A percentile compares a stretch with the other conserved stretches of the same genome.
These are phyloP conservation scores for Rhodotorula sphaerocarpa DNA, from an alignment of 768 basidiomycete genomes.

Conservation along the genomic window DNA sequence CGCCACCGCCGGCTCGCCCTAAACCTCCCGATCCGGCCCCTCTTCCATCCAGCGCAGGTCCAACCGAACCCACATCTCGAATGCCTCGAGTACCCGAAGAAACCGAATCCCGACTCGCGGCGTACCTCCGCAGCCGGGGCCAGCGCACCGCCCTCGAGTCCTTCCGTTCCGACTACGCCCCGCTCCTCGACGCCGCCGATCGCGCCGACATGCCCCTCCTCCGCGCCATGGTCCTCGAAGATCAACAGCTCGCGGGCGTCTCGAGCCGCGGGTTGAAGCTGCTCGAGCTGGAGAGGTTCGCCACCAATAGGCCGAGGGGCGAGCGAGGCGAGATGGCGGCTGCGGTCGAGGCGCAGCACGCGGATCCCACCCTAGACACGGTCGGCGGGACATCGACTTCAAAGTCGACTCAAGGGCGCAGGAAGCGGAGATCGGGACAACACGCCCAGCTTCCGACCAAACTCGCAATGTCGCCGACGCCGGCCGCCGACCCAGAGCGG, in stretches of 20 bases:
- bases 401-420: neutral
- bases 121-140: slow-evolving; percentile 7
- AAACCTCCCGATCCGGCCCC: neutral
- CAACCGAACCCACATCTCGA: neutral
- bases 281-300: slow-evolving; percentile 5
- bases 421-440: neutral
- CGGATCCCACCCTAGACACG: too few species aligned
- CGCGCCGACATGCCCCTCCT: slow-evolving; percentile 13
- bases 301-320: neutral
- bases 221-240: slow-evolving; percentile 17
- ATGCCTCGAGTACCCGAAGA: neutral
- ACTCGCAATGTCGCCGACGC: too few species aligned
- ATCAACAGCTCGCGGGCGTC: neutral
- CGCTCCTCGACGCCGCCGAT: slow-evolving; percentile 1
- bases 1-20: neutral
- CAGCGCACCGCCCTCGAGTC: neutral
- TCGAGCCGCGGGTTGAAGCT: neutral
- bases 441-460: too few species aligned
- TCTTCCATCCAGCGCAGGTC: neutral
- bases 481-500: too few species aligned
- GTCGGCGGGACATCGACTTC: too few species aligned
- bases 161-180: slow-evolving; percentile 10
- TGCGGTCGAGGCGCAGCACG: neutral
- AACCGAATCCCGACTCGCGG: neutral
- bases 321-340: neutral